A percentile compares a stretch with the other conserved stretches of the same genome.
These are phyloP conservation scores for Fraxinus paxiana DNA, from an alignment of 305 asterid species.

Conservation along the genomic window DNA sequence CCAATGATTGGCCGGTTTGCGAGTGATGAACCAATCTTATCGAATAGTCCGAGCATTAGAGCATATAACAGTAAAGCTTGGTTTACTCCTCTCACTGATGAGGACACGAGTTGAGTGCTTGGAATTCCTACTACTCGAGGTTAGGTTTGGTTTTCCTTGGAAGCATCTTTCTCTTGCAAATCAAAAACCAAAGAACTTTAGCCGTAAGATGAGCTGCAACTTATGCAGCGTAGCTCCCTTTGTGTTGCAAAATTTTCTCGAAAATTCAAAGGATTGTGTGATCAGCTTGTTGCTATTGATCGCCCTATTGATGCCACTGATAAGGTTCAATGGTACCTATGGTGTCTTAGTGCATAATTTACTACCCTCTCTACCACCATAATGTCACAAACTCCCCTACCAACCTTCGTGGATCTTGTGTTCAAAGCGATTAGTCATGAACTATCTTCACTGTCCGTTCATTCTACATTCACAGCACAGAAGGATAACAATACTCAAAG, in stretches of 20 bases:
- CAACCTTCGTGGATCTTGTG: background rate
- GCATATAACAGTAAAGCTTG: background rate
- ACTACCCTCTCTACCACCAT: background rate
- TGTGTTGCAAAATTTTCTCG: background rate
- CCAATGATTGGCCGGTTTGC: too few relatives aligned
- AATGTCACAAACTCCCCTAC: background rate
- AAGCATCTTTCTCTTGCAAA: background rate
- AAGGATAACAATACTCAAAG: background rate
- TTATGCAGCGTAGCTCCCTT: background rate
- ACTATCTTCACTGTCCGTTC: background rate
- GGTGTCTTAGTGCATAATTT: background rate
- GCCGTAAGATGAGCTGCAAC: background rate
- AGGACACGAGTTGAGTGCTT: background rate
- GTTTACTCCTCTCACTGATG: background rate
- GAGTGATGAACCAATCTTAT: too few relatives aligned
- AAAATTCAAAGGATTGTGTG: background rate
- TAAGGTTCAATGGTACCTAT: background rate
- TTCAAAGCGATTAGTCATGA: background rate
- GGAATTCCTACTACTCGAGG: background rate
- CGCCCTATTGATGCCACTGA: background rate
- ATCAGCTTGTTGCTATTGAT: background rate
- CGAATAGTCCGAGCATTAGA: too few relatives aligned
- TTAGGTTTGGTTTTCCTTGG: background rate
- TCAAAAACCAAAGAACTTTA: background rate
- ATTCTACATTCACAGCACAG: background rate